A percentile compares a stretch with the other conserved stretches of the same genome.
Conservation (phyloP, 805 yeast genomes). For the Candida lessepsii region DNA sequence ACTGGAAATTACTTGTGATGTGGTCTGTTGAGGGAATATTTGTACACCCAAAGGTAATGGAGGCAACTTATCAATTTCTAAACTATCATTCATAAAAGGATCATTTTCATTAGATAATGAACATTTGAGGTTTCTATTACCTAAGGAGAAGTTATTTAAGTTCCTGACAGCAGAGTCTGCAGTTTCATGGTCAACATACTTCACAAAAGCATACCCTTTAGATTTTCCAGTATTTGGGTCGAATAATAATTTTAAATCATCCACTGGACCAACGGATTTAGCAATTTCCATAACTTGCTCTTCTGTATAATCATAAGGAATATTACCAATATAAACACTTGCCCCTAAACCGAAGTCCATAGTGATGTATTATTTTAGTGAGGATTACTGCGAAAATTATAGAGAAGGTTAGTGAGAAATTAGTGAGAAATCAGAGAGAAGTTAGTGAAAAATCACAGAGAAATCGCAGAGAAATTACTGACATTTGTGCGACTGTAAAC, state of each 20-base stretch:
- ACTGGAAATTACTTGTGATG: conserved; percentile 43
- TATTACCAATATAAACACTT: conserved; percentile 75
- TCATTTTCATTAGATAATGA: conserved; percentile 33
- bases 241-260: conserved; percentile 69
- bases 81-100: conserved; percentile 48
- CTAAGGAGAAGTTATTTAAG: conserved; percentile 65
- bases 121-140: conserved; percentile 69
- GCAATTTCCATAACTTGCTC: conserved; percentile 89
- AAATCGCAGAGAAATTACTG: too few species aligned
- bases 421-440: too few species aligned
- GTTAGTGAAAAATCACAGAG: too few species aligned
- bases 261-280: conserved; percentile 84
- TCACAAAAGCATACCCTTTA: conserved; percentile 86
- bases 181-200: conserved; percentile 77
- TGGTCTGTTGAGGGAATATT: conserved; percentile 38
- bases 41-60: conserved; percentile 43
- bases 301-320: conserved; percentile 92
- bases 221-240: conserved; percentile 89
- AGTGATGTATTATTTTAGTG: too few species aligned
- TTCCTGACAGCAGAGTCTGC: conserved; percentile 91
- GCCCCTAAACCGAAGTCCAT: conserved; percentile 7
- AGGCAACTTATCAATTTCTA: conserved; percentile 30
- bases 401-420: too few species aligned
- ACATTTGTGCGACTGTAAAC: not conserved
- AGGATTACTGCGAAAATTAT: not conserved